Evolutionary conservation across 371 early-diverging fungal species (phyloP), one percentile per base, ranked within the genome.

Genomic region (Mortierella sp.): DNA sequence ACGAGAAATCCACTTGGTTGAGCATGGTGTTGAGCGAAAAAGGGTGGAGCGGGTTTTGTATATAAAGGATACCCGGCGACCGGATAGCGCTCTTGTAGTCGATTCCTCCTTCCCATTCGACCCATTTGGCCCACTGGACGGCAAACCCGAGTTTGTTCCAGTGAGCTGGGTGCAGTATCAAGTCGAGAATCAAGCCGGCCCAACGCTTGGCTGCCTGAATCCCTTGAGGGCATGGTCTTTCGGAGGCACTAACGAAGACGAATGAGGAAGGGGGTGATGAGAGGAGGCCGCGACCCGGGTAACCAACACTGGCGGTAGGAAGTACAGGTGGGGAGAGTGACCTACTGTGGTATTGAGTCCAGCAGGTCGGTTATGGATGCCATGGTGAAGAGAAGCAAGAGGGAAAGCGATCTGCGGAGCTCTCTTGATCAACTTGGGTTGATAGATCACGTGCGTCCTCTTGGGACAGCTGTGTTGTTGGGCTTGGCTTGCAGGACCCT

Each of bases 51-150:
- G 76, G 76, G 52, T 69, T 74, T 18, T 65, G 76, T 12, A 74
- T 65, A 50, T 69, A 69, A 5, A 69, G 54, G 14, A 74, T 54
- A 8, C 70, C 61, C 3, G 76, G 76, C 21, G 76, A 54, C 24
- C 65, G 65, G 19, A 62, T 55, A 2, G 70, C 58, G 41, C 42
- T 48, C 28, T 74, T 74, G 42, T 61, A 43, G 53, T 74, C 76
- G 21, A 54, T 58, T 31, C 76, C 70, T 27, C 69, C 69, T 26
- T 74, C 76, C 76, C 76, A 74, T 28, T 73, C 73, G 43, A 73
- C 28, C 73, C 73, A 73, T 54, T 73, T 73, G n/a, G 73, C 73
- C 73, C 73, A 73, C 47, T 73, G 73, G 26, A 65, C 61, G 2
- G 70, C 65, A n/a, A 69, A 58, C 12, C 76, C 70, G 28, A 74